Conservation (phyloP, 2,329 filamentous ascomycete species). For the Hypoxylon sp. region DNA sequence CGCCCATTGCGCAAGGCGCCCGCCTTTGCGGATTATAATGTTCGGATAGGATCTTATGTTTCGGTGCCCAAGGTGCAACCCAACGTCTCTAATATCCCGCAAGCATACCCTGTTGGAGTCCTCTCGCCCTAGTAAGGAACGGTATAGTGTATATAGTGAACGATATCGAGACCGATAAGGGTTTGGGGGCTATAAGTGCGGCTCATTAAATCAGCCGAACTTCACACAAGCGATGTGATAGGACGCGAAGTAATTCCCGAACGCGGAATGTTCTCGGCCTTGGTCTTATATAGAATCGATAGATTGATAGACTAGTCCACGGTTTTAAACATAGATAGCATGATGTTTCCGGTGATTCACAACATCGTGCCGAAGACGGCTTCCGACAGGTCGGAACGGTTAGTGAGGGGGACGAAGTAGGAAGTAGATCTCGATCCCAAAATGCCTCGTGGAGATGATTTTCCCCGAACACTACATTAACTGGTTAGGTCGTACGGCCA, state of each 20-base stretch:
- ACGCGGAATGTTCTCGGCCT: constrained; percentile 28
- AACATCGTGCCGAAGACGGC: constrained; percentile 27
- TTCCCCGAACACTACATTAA: constrained; percentile 29
- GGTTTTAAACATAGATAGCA: constrained; percentile 35
- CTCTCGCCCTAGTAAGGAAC: constrained; percentile 44
- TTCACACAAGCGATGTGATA: constrained; percentile 12
- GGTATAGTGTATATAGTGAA: neutral
- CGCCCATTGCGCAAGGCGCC: constrained; percentile 64
- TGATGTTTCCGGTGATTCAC: constrained; percentile 26
- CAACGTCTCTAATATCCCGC: constrained; percentile 59
- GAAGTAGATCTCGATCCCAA: constrained; percentile 46
- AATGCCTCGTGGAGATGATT: constrained; percentile 34
- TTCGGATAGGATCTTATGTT: constrained; percentile 59
- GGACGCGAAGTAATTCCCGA: constrained; percentile 8
- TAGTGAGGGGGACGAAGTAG: constrained; percentile 18
- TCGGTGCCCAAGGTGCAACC: constrained; percentile 63
- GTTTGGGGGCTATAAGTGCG: constrained; percentile 28
- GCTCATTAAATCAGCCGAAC: constrained; percentile 29
- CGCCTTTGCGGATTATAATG: constrained; percentile 58
- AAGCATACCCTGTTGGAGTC: constrained; percentile 64
- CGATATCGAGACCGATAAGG: constrained; percentile 16
- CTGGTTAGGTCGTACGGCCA: constrained; percentile 24
- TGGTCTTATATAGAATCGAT: constrained; percentile 10
- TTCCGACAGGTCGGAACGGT: constrained; percentile 22
- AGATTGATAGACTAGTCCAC: constrained; percentile 31